These are phyloP conservation scores for Aspergillus heteromorphus DNA, from an alignment of 495 filamentous ascomycete genomes.

Conservation along the genomic window DNA sequence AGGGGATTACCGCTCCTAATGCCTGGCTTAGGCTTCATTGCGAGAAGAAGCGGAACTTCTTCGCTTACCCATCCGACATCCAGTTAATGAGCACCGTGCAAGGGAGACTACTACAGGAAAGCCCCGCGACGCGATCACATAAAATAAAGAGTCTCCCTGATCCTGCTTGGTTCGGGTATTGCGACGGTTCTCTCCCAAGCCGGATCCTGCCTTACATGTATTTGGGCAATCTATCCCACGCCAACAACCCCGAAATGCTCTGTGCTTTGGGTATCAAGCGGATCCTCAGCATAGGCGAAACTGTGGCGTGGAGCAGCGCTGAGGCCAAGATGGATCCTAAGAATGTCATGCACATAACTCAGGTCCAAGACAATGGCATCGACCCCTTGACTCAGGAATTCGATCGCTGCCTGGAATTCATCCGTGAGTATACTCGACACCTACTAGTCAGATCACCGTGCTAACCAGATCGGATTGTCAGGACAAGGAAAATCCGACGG, in stretches of 20 bases:
- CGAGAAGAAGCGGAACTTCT: slow-evolving; percentile 82
- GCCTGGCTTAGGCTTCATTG: slow-evolving; percentile 86
- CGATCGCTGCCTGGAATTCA: slow-evolving; percentile 81
- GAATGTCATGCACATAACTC: slow-evolving; percentile 70
- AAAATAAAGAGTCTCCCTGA: slow-evolving; percentile 37
- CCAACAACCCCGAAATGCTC: slow-evolving; percentile 84
- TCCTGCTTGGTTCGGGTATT: slow-evolving; percentile 73
- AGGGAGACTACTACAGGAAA: slow-evolving; percentile 59
- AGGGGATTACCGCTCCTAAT: slow-evolving; percentile 69
- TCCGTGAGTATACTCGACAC: slow-evolving; percentile 55
- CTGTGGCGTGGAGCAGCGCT: slow-evolving; percentile 68
- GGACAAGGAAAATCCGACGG: slow-evolving; percentile 68
- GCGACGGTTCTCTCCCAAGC: slow-evolving; percentile 89
- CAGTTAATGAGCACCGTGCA: slow-evolving; percentile 70
- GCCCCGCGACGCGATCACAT: slow-evolving; percentile 25
- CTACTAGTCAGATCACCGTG: background rate
- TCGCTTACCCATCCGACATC: slow-evolving; percentile 89
- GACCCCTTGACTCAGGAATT: slow-evolving; percentile 87
- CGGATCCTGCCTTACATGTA: slow-evolving; percentile 93
- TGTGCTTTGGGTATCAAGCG: slow-evolving; percentile 74
- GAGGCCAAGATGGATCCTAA: slow-evolving; percentile 65
- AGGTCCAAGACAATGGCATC: slow-evolving; percentile 94
- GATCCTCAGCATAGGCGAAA: slow-evolving; percentile 91
- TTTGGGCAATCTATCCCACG: slow-evolving; percentile 84
- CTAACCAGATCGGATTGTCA: slow-evolving; percentile 22